Evolutionary conservation across 169 alveolate species (phyloP).

Genomic region (Cryptosporidium ubiquitum): DNA sequence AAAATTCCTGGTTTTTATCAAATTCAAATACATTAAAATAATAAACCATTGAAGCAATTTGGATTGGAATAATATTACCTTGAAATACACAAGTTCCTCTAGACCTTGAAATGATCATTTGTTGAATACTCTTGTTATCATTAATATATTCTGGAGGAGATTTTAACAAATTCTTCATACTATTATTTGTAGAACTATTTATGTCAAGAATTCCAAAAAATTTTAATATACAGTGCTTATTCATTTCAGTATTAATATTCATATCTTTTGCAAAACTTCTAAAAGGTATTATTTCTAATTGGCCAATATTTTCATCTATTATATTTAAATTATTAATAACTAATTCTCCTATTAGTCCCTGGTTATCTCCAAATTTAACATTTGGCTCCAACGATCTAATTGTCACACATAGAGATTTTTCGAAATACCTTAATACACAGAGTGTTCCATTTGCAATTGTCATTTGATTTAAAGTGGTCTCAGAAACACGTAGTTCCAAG

Average conservation of each 20-base stretch:
- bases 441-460: conserved; percentile 49
- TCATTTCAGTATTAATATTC: not conserved
- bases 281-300: conserved; percentile 4
- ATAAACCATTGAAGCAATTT: conserved; percentile 1
- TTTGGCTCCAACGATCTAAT: conserved; percentile 9
- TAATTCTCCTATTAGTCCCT: conserved; percentile 26
- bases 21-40: conserved; percentile 28
- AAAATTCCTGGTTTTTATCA: conserved; percentile 10
- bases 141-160: conserved; percentile 22
- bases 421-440: conserved; percentile 2
- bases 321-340: conserved; percentile 12
- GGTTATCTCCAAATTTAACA: conserved; percentile 11
- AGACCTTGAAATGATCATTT: conserved; percentile 37
- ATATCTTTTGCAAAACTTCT: conserved; percentile 12
- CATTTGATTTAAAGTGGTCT: conserved; percentile 13
- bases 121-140: conserved; percentile 12
- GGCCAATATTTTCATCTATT: not conserved
- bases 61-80: conserved; percentile 47
- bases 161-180: not conserved
- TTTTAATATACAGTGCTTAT: conserved; percentile 9
- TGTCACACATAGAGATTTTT: conserved; percentile 26
- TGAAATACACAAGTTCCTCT: conserved; percentile 48
- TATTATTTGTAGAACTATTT: not conserved
- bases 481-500: conserved; percentile 50
- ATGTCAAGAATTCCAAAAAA: conserved; percentile 15